A percentile compares a stretch with the other conserved stretches of the same genome.
phyloP scores from a whole-genome alignment of 108 stramenopile genomes.

The Skeletonema potamos region DNA sequence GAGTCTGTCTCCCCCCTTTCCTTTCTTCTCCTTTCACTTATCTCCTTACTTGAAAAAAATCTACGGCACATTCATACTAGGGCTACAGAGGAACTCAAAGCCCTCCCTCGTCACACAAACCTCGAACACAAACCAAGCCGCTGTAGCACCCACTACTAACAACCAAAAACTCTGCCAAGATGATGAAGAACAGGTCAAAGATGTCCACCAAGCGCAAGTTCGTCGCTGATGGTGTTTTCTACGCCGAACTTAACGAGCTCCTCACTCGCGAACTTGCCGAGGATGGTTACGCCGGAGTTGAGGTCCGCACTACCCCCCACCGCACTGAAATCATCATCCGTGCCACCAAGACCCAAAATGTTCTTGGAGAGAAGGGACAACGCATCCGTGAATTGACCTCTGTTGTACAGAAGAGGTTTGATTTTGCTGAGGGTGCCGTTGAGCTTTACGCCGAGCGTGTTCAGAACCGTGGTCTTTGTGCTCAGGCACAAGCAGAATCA shows the following conservation, averaged over 20 bases:
- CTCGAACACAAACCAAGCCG: neutral
- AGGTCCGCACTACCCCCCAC: slow-evolving; percentile 97
- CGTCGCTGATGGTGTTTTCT: slow-evolving; percentile 99
- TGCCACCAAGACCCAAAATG: slow-evolving; percentile 98
- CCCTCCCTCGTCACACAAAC: neutral
- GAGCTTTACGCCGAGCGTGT: slow-evolving; percentile 99
- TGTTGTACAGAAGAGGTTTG: slow-evolving; percentile 99
- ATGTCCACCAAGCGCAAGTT: slow-evolving; percentile 99
- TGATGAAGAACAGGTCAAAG: slow-evolving; percentile 58
- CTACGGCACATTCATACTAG: neutral
- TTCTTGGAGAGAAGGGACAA: slow-evolving; percentile 99
- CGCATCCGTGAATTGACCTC: slow-evolving; percentile 98
- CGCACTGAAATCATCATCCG: slow-evolving; percentile 99
- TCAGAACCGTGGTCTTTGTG: slow-evolving; percentile 97
- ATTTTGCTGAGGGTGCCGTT: slow-evolving; percentile 97
- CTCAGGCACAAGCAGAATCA: slow-evolving; percentile 99
- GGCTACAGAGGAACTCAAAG: neutral
- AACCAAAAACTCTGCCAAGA: slow-evolving; percentile 33
- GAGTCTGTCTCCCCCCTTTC: too few relatives aligned
- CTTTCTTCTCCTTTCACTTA: neutral
- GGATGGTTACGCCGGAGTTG: slow-evolving; percentile 99
- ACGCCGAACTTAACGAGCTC: slow-evolving; percentile 99
- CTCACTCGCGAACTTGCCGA: slow-evolving; percentile 96
- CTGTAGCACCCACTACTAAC: neutral
- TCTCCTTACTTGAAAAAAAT: neutral